These are phyloP conservation scores for Linnemannia schmuckeri DNA, from an alignment of 192 early-diverging fungal species.

Conservation along the genomic window DNA sequence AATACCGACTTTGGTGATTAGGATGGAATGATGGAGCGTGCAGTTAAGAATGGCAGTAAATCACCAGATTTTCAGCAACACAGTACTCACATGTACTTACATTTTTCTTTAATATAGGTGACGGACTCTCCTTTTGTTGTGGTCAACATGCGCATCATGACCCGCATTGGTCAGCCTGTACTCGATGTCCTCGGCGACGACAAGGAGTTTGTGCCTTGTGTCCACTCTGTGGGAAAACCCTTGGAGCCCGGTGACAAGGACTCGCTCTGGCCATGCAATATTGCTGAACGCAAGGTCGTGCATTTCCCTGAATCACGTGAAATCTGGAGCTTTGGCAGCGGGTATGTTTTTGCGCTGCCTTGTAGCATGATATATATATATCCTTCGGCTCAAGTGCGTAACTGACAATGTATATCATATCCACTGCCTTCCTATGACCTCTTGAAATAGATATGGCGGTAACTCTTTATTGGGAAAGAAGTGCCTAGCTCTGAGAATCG, in stretches of 20 bases:
- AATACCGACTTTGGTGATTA: neutral
- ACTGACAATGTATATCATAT: neutral
- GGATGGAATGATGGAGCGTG: neutral
- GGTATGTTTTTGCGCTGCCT: neutral
- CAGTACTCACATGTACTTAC: neutral
- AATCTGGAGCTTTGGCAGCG: constrained; percentile 55
- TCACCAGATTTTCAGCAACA: neutral
- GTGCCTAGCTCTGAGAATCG: constrained; percentile 46
- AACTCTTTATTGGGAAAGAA: constrained; percentile 52
- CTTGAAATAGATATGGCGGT: constrained; percentile 40
- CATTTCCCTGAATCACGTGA: constrained; percentile 57
- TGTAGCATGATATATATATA: no score
- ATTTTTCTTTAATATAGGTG: constrained; percentile 8
- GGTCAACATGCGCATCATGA: constrained; percentile 56
- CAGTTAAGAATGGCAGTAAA: neutral
- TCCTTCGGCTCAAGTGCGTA: no score
- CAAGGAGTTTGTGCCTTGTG: constrained; percentile 56
- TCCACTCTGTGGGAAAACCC: constrained; percentile 53
- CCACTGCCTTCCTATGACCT: neutral
- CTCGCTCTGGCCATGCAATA: constrained; percentile 50
- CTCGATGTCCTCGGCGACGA: constrained; percentile 42
- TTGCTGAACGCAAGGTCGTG: constrained; percentile 48
- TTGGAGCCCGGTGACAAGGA: constrained; percentile 53
- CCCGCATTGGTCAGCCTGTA: constrained; percentile 47
- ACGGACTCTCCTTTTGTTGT: constrained; percentile 54